phyloP scores from a whole-genome alignment of 2,329 filamentous ascomycete species.

The Aspergillus sojae region DNA sequence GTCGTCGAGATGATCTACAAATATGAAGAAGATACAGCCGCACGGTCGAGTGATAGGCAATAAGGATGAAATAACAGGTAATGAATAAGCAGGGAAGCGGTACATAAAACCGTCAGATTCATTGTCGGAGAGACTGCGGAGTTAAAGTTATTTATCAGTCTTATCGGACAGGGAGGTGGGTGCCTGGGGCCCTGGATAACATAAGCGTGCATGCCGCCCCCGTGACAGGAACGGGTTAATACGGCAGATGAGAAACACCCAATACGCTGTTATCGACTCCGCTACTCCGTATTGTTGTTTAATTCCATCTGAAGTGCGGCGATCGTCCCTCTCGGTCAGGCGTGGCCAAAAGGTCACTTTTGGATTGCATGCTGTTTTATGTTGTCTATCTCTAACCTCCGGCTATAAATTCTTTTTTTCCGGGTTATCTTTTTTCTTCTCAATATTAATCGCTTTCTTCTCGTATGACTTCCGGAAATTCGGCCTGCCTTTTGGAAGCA shows the following conservation, averaged over 20 bases:
- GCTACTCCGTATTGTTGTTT: constrained; percentile 5
- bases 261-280: constrained; percentile 2
- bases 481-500: constrained; percentile 32
- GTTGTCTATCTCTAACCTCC: neutral
- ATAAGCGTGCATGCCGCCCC: neutral
- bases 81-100: neutral
- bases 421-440: neutral
- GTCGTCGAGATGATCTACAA: neutral
- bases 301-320: neutral
- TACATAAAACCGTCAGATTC: neutral
- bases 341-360: constrained; percentile 1
- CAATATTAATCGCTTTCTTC: neutral
- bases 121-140: constrained; percentile 21
- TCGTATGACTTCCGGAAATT: constrained; percentile 28
- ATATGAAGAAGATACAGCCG: neutral
- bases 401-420: neutral
- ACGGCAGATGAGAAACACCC: neutral
- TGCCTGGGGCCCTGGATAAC: neutral
- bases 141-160: constrained; percentile 17
- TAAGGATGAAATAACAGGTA: neutral
- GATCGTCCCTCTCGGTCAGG: constrained; percentile 2
- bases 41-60: neutral
- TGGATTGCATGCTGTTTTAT: neutral
- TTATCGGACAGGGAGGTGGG: constrained; percentile 21
- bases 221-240: neutral